These are phyloP conservation scores for Metschnikowia borealis DNA, from an alignment of 805 yeast species.

Conservation along the genomic window DNA sequence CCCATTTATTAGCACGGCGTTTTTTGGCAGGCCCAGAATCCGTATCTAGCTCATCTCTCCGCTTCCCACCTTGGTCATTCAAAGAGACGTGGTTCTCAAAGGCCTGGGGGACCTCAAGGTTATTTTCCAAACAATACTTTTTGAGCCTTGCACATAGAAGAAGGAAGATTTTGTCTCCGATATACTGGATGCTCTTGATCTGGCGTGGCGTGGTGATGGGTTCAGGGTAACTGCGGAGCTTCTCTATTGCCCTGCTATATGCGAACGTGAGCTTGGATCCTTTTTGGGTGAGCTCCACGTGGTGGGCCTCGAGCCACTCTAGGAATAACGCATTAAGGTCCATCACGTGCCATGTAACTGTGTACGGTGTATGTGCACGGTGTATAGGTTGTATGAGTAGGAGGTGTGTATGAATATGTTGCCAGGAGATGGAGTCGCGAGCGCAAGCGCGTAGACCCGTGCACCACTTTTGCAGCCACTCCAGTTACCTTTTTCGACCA, in stretches of 20 bases:
- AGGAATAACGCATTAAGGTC: constrained; percentile 51
- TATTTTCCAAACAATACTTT: constrained; percentile 55
- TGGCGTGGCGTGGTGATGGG: constrained; percentile 54
- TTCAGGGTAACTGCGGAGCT: constrained; percentile 42
- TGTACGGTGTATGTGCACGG: no score
- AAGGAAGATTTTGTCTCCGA: constrained; percentile 69
- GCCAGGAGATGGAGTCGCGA: background rate
- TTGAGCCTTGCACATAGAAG: constrained; percentile 45
- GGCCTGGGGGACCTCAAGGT: constrained; percentile 41
- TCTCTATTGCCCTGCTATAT: constrained; percentile 54
- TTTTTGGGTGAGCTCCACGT: constrained; percentile 40
- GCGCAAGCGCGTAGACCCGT: background rate
- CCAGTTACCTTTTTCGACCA: background rate
- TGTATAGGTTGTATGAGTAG: no score
- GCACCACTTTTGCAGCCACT: background rate
- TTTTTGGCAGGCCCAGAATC: constrained; percentile 9
- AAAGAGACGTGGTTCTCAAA: constrained; percentile 18
- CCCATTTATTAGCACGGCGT: constrained; percentile 36
- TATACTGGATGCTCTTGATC: constrained; percentile 53
- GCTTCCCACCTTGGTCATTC: constrained; percentile 12
- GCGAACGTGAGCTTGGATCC: constrained; percentile 52
- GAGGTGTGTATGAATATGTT: no score
- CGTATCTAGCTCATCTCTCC: constrained; percentile 12
- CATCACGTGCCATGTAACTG: background rate
- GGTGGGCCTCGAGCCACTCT: constrained; percentile 56